Conservation (phyloP, 805 yeast genomes). For the Cyberlindnera euphorbiae region DNA sequence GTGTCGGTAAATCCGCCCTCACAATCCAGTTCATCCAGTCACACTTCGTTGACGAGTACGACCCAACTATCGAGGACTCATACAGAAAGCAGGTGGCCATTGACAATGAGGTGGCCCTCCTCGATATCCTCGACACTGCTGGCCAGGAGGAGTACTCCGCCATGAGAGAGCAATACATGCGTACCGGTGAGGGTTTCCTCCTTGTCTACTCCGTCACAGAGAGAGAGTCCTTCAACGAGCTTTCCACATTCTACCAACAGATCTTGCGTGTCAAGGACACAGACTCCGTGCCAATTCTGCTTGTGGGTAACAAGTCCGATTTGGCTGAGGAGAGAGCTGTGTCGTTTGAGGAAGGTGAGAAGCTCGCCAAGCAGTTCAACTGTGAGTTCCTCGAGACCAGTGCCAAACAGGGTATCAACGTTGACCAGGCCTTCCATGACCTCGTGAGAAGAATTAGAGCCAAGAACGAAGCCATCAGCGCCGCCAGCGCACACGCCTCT, state of each 20-base stretch:
- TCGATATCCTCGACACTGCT: constrained; percentile 94
- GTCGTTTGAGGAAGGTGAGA: constrained; percentile 56
- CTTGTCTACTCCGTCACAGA: constrained; percentile 87
- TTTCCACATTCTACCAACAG: constrained; percentile 75
- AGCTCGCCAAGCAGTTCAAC: constrained; percentile 57
- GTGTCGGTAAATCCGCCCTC: constrained; percentile 95
- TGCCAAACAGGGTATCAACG: constrained; percentile 88
- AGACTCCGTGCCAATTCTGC: constrained; percentile 68
- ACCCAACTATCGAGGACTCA: constrained; percentile 94
- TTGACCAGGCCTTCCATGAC: constrained; percentile 76
- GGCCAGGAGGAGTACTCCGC: constrained; percentile 97
- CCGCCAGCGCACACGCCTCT: constrained; percentile 2
- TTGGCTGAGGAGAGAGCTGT: constrained; percentile 74
- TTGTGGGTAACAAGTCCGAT: constrained; percentile 81
- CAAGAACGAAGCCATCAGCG: constrained; percentile 14
- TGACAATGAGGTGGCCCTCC: constrained; percentile 69
- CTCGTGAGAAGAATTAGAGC: constrained; percentile 52
- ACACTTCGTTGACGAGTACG: constrained; percentile 95
- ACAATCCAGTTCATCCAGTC: constrained; percentile 93
- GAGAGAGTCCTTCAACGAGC: constrained; percentile 78
- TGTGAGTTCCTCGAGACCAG: constrained; percentile 86
- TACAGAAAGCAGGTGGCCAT: constrained; percentile 84
- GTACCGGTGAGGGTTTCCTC: constrained; percentile 92
- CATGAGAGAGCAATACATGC: constrained; percentile 90
- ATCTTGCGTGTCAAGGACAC: constrained; percentile 73